Conservation (phyloP, 2,329 filamentous ascomycete species). For the Thermoascus crustaceus region DNA sequence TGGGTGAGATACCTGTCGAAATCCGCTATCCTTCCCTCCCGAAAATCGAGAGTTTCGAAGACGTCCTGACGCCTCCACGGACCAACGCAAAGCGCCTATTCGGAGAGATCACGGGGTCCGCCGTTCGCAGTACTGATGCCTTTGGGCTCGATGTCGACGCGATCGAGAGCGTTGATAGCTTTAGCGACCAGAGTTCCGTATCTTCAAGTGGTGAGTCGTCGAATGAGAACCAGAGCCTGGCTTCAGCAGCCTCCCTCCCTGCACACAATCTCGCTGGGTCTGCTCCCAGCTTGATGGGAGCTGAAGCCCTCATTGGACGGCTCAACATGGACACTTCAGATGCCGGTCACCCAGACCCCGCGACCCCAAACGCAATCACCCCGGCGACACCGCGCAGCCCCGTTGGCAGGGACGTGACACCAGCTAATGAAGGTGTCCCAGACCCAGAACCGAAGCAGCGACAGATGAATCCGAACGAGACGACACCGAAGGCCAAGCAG, state of each 20-base stretch:
- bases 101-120: conserved; percentile 52
- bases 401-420: conserved; percentile 16
- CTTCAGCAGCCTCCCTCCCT: conserved; percentile 31
- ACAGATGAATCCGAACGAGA: conserved; percentile 14
- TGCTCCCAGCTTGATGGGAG: conserved; percentile 40
- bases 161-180: conserved; percentile 22
- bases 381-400: conserved; percentile 26
- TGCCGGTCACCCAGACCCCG: conserved; percentile 22
- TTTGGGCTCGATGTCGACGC: conserved; percentile 28
- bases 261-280: conserved; percentile 27
- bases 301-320: conserved; percentile 40
- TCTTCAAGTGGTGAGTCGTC: conserved; percentile 34
- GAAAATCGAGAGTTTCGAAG: conserved; percentile 27
- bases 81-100: conserved; percentile 44
- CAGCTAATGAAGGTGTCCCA: conserved; percentile 12
- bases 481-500: conserved; percentile 24
- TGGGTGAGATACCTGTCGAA: conserved; percentile 22
- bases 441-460: conserved; percentile 10
- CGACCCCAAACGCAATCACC: conserved; percentile 22
- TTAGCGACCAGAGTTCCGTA: conserved; percentile 31
- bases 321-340: conserved; percentile 41
- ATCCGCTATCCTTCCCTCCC: conserved; percentile 38
- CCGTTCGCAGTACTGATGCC: conserved; percentile 45
- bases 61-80: conserved; percentile 17
- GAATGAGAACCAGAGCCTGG: conserved; percentile 27